Base-by-base conservation (phyloP, 345 rosid species). In the Linum trigynum region DNA sequence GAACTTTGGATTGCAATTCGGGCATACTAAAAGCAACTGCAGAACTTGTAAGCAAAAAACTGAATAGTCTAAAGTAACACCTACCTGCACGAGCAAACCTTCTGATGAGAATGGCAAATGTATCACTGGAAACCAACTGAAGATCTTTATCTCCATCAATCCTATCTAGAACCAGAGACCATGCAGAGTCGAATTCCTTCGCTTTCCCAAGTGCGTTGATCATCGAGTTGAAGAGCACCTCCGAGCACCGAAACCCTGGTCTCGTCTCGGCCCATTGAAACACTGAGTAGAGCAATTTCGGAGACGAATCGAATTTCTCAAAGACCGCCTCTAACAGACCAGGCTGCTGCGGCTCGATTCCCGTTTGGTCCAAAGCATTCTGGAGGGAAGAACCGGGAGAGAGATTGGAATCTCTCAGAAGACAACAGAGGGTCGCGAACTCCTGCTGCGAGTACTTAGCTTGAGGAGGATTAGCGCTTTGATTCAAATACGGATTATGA, bases 11-110 rank as follows among this genome's bases (percentile, higher is more conserved):
- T 37, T 6, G 32, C 15, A 35, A 5, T 5, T 55, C 9, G 6
- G 5, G 32, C 17, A 67, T n/a, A 37, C 38, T 4, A 50, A 67
- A 62, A 3, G 17, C 48, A 12, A 63, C 3, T 39, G n/a, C 8
- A 37, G 35, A 70, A 70, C 16, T 59, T 48, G 8, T 37, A 39
- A 43, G 55, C 1, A 16, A 16, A 17, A 62, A 62, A 4, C 48
- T 2, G 4, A 38, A 5, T 9, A 48, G 11, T 48, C 15, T 2
- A n/a, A 35, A 37, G 41, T 2, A 60, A 55, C 41, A 23, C 71
- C 36, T 82, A 90, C 98, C 97, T 62, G 92, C 92, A 9, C 89
- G 87, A 74, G 87, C 67, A 66, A 80, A 90, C 65, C 96, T 88
- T 83, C 96, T 79, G 77, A 94, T 88, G 67, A 94, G 70, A 67